Percentiles rank a stretch among this genome's conserved stretches.
phyloP scores from a whole-genome alignment of 2,329 filamentous ascomycete genomes.

The Fusarium guadeloupense region DNA sequence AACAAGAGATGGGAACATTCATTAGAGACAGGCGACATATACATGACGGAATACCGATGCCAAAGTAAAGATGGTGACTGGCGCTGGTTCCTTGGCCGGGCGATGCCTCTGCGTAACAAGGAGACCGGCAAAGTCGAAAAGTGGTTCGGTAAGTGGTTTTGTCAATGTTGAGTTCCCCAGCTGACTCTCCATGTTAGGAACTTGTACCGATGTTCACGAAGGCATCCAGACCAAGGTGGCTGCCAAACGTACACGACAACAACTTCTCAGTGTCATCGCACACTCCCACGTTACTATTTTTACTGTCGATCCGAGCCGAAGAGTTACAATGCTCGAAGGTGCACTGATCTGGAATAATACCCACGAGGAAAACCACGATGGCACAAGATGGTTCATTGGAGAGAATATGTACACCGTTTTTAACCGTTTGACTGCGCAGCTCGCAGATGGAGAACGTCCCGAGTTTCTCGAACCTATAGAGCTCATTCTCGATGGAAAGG shows the following conservation, averaged over 20 bases:
- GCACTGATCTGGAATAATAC: conserved; percentile 65
- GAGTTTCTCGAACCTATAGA: conserved; percentile 68
- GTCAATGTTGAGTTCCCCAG: not conserved
- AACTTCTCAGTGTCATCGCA: conserved; percentile 76
- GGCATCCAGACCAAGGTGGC: conserved; percentile 73
- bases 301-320: conserved; percentile 70
- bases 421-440: conserved; percentile 55
- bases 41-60: conserved; percentile 76
- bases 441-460: conserved; percentile 55
- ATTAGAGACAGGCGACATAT: conserved; percentile 73
- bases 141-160: conserved; percentile 70
- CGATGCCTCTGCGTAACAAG: conserved; percentile 72
- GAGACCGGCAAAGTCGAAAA: conserved; percentile 75
- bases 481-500: conserved; percentile 69
- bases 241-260: conserved; percentile 73
- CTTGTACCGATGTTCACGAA: conserved; percentile 82
- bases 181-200: conserved; percentile 51
- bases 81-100: conserved; percentile 82
- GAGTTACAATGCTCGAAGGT: conserved; percentile 76
- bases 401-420: conserved; percentile 73
- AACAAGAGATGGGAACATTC: conserved; percentile 67
- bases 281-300: conserved; percentile 81
- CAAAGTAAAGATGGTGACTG: conserved; percentile 72
- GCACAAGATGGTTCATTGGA: conserved; percentile 64
- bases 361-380: conserved; percentile 51